phyloP scores from a whole-genome alignment of 495 filamentous ascomycete species.

The Penicillium daleae region DNA sequence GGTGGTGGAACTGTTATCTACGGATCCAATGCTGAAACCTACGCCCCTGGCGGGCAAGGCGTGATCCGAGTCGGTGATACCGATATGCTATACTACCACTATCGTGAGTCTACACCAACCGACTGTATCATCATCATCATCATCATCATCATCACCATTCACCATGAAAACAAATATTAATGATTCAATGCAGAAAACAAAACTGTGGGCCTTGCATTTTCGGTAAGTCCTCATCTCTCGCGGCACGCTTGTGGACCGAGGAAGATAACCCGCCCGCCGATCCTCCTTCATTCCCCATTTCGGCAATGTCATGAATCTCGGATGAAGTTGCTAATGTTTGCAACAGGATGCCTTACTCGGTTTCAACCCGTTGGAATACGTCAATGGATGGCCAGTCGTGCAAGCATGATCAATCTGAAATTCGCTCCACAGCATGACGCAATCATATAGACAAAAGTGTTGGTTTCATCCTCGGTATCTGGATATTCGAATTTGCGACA shows the following conservation, averaged over 20 bases:
- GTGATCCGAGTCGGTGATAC: conserved; percentile 37
- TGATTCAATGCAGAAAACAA: conserved; percentile 40
- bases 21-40: conserved; percentile 50
- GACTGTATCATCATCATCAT: neutral
- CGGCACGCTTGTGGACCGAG: conserved; percentile 22
- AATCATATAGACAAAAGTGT: neutral
- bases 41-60: conserved; percentile 52
- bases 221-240: conserved; percentile 28
- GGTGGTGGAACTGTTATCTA: conserved; percentile 51
- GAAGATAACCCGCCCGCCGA: conserved; percentile 20
- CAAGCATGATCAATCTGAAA: conserved; percentile 19
- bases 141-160: neutral
- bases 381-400: conserved; percentile 49
- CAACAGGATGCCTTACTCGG: conserved; percentile 48
- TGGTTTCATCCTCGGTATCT: neutral
- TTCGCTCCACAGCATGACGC: neutral
- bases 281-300: conserved; percentile 24
- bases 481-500: too few species aligned
- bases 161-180: conserved; percentile 15
- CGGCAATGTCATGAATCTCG: neutral
- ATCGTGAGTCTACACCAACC: conserved; percentile 34
- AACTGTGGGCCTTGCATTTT: conserved; percentile 44
- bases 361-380: conserved; percentile 46
- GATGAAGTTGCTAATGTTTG: conserved; percentile 24
- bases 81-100: conserved; percentile 54